These are phyloP conservation scores for Fusarium sp. DNA, from an alignment of 2,329 filamentous ascomycete genomes.

Conservation along the genomic window DNA sequence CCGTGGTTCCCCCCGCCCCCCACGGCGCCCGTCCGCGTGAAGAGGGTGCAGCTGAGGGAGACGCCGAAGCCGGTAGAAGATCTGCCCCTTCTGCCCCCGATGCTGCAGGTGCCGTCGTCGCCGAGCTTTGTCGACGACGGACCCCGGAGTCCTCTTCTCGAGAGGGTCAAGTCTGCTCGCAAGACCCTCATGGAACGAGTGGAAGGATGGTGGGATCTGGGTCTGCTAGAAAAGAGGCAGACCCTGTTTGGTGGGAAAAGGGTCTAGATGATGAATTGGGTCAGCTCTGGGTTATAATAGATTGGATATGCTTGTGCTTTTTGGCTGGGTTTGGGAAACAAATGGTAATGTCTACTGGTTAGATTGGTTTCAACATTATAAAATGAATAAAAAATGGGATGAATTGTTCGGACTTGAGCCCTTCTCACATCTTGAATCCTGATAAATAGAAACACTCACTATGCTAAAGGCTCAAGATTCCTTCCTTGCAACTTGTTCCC, in stretches of 20 bases:
- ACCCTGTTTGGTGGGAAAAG: slow-evolving; percentile 47
- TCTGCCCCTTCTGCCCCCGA: slow-evolving; percentile 47
- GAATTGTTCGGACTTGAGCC: slow-evolving; percentile 14
- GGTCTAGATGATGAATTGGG: slow-evolving; percentile 19
- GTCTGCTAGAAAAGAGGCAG: slow-evolving; percentile 59
- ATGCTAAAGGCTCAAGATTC: neutral
- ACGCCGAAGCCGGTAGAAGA: slow-evolving; percentile 44
- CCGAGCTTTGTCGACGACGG: slow-evolving; percentile 30
- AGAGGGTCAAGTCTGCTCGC: slow-evolving; percentile 51
- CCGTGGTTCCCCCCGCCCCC: slow-evolving; percentile 51
- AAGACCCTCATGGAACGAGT: slow-evolving; percentile 62
- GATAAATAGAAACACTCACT: neutral
- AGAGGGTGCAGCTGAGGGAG: slow-evolving; percentile 36
- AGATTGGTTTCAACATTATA: slow-evolving; percentile 36
- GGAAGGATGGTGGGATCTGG: slow-evolving; percentile 68
- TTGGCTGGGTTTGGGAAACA: slow-evolving; percentile 17
- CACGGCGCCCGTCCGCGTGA: slow-evolving; percentile 49
- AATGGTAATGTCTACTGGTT: slow-evolving; percentile 47
- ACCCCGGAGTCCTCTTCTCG: slow-evolving; percentile 43
- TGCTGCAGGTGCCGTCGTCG: slow-evolving; percentile 39
- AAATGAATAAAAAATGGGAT: slow-evolving; percentile 35
- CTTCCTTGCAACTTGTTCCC: neutral
- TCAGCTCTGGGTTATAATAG: slow-evolving; percentile 23
- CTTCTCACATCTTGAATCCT: slow-evolving; percentile 8
- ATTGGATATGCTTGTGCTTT: slow-evolving; percentile 26